phyloP scores from a whole-genome alignment of 495 filamentous ascomycete species.

The Margaritispora aquatica region DNA sequence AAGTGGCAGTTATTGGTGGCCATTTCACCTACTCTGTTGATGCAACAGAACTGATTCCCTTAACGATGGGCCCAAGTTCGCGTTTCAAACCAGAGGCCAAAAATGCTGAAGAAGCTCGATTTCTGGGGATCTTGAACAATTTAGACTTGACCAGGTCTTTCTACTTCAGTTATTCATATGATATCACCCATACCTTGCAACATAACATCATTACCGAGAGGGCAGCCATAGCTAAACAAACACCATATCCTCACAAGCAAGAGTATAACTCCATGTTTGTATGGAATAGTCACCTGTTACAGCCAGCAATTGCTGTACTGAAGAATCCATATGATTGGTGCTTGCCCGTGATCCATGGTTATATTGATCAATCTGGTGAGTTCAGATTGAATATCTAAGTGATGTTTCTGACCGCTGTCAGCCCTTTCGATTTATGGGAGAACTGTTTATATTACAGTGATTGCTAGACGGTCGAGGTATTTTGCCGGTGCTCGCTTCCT shows the following conservation, averaged over 20 bases:
- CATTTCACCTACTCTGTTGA: constrained; percentile 96
- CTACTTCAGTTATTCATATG: constrained; percentile 98
- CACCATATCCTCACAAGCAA: constrained; percentile 45
- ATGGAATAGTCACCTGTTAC: constrained; percentile 88
- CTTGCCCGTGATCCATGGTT: constrained; percentile 91
- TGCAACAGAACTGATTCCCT: constrained; percentile 85
- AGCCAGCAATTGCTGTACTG: constrained; percentile 62
- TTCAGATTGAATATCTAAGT: neutral
- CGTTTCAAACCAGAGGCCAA: constrained; percentile 66
- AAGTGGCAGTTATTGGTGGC: constrained; percentile 91
- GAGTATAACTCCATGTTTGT: constrained; percentile 95
- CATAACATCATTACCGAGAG: constrained; percentile 86
- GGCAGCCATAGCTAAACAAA: constrained; percentile 56
- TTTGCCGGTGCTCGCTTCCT: constrained; percentile 94
- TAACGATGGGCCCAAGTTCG: constrained; percentile 55
- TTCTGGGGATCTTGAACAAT: constrained; percentile 81
- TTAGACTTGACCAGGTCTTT: constrained; percentile 85
- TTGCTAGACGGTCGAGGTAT: constrained; percentile 84
- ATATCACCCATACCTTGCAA: constrained; percentile 88
- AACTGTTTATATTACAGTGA: constrained; percentile 83
- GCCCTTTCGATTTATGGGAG: constrained; percentile 80
- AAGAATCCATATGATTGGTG: constrained; percentile 92
- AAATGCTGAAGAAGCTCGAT: constrained; percentile 84
- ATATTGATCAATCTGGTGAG: constrained; percentile 75
- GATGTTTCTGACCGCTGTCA: constrained; percentile 58